Base-by-base conservation (phyloP, 164 flowering plant species). In the Sextonia rubra region DNA sequence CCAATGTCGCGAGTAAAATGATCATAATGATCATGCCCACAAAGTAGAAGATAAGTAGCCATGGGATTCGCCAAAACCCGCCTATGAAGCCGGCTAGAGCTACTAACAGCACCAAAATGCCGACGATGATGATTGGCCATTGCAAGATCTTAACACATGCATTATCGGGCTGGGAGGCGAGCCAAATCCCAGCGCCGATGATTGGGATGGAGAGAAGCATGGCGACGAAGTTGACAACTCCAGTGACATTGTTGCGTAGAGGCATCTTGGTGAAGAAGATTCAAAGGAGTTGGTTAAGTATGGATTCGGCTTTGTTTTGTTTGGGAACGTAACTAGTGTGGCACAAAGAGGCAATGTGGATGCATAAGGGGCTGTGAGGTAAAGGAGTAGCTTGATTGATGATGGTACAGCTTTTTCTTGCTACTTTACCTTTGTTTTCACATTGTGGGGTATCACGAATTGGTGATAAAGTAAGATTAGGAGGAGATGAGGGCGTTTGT, bases 181-280 rank as follows among this genome's bases (percentile, higher is more conserved):
- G 93, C 97, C 94, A 90, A 49, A 95, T 89, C 24, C 99, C 98
- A 1, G 94, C 79, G 15, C 97, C 96, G 66, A 95, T 93, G 64
- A 95, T 62, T 1, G 98, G 99, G 37, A 91, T 80, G 0, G 99
- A 89, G 9, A 93, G 90, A 18, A 95, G 89, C 82, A 89, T 77
- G 8, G 96, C 97, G 0, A 88, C 77, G 75, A 95, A 87, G 85
- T 92, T 95, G 76, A 93, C 87, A 70, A 80, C 86, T n/a, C 94
- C 97, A 23, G 92, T 89, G n/a, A 89, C 88, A 74, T 86, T 94
- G 83, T 80, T 88, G 82, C 91, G 90, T n/a, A 89, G 72, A 12
- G 98, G 90, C 98, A 94, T 94, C 11, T 64, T 77, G n/a, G n/a
- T 64, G 67, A 52, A 52, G 17, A 18, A 17, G 20, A 52, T 14